phyloP scores from a whole-genome alignment of 2,329 filamentous ascomycete genomes.

The Geosmithia flava region DNA sequence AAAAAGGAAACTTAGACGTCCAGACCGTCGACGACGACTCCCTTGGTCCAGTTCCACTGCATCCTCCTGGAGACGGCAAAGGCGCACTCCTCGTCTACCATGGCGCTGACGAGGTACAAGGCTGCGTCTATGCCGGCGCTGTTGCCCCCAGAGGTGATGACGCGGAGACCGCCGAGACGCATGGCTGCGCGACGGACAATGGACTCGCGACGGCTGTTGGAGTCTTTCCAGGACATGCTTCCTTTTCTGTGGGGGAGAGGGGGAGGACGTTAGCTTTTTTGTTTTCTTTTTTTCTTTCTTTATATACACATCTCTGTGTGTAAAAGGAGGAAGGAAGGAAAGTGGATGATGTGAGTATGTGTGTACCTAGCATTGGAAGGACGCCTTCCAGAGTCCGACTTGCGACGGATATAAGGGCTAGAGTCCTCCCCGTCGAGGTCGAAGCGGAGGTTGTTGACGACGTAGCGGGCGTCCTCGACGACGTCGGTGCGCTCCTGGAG shows the following conservation, averaged over 20 bases:
- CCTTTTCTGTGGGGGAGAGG: conserved; percentile 48
- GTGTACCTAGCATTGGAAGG: conserved; percentile 50
- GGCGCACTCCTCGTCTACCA: conserved; percentile 67
- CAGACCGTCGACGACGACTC: conserved; percentile 70
- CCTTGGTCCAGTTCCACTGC: conserved; percentile 81
- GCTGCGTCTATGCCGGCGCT: conserved; percentile 73
- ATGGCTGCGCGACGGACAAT: conserved; percentile 67
- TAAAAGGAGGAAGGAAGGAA: not conserved
- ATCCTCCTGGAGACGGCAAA: conserved; percentile 62
- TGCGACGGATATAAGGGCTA: conserved; percentile 72
- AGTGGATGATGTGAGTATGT: too few relatives aligned
- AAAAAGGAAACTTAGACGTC: conserved; percentile 47
- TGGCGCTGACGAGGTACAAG: conserved; percentile 72
- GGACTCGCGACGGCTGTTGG: conserved; percentile 64
- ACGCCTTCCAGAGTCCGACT: conserved; percentile 51
- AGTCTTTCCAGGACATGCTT: conserved; percentile 69
- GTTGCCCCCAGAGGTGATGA: conserved; percentile 71
- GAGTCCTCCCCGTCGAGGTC: conserved; percentile 72
- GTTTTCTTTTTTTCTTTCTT: too few relatives aligned
- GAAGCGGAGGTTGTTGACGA: conserved; percentile 85
- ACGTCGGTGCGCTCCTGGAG: conserved; percentile 70
- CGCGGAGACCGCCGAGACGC: conserved; percentile 55
- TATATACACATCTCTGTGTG: too few relatives aligned
- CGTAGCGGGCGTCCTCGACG: conserved; percentile 68
- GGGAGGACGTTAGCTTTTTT: not conserved